Base-by-base conservation (phyloP, 345 rosid genomes). In the Firmiana major region DNA sequence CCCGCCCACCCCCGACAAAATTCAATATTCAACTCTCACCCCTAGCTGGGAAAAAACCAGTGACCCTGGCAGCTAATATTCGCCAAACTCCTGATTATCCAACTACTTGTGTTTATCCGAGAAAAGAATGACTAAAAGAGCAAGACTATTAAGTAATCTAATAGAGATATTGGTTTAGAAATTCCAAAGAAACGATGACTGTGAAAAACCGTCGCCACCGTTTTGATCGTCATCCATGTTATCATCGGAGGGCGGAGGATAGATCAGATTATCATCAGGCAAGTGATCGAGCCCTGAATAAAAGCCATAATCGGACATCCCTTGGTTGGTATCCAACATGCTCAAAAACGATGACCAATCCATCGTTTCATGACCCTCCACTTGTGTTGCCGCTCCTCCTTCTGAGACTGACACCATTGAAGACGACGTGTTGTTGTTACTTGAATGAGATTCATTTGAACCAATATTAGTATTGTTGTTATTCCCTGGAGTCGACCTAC, bases 181-280 rank as follows among this genome's bases (percentile, higher is more conserved):
- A 76, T 86, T 89, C 93, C 93, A 89, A 9, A 89, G 88, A 81
- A 86, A 87, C 34, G 90, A 89, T 46, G 77, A 22, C 1, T 75
- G 81, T 60, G 81, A 67, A 55, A 34, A 71, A 22, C 2, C 59
- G 3, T 36, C 82, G 26, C 53, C 65, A 5, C 26, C 79, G 26
- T 73, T 62, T 34, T 77, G 63, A 9, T 75, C 71, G 19, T 71
- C 74, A 15, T 81, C 78, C 36, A 19, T 43, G 21, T 45, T 38
- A 26, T 76, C 83, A 4, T 79, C 79, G 8, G n/a, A 19, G 4
- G 19, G 66, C 3, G 78, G 55, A 7, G 81, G 73, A 28, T 76
- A 71, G 4, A 51, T 16, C 7, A 63, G 43, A 3, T 66, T 73
- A 11, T 69, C 59, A 16, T 34, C 64, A 15, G 42, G 62, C 38